phyloP scores from a whole-genome alignment of 306 rosid species.

The Trifolium fragiferum region DNA sequence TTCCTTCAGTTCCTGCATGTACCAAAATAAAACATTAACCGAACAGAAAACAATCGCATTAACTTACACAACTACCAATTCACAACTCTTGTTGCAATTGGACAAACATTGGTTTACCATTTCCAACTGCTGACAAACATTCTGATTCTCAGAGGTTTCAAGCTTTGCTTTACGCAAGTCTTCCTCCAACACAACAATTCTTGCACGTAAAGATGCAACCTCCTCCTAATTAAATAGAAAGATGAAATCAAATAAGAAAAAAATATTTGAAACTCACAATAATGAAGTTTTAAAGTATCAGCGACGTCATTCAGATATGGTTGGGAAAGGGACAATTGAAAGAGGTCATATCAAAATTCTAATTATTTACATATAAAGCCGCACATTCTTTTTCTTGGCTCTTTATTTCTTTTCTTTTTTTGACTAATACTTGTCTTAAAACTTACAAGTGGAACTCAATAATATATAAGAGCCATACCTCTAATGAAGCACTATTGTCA shows the following conservation, averaged over 20 bases:
- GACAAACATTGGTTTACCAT: constrained; percentile 57
- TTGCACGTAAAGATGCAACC: constrained; percentile 66
- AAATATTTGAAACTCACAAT: constrained; percentile 33
- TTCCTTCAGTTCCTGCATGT: constrained; percentile 83
- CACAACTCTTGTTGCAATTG: not conserved
- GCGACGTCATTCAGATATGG: not conserved
- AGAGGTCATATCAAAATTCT: constrained; percentile 29
- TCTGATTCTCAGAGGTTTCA: constrained; percentile 70
- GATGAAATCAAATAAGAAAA: constrained; percentile 29
- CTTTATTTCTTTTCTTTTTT: no score
- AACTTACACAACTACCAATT: not conserved
- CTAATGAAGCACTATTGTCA: constrained; percentile 61
- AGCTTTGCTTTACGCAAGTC: constrained; percentile 78
- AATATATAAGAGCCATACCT: constrained; percentile 50
- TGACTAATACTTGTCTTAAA: no score
- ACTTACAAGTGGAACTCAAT: constrained; percentile 16
- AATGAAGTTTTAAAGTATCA: constrained; percentile 12
- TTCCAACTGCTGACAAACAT: constrained; percentile 60
- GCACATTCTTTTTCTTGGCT: constrained; percentile 7
- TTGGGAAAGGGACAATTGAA: constrained; percentile 3
- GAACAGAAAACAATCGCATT: constrained; percentile 34
- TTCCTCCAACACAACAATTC: constrained; percentile 78
- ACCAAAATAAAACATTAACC: constrained; percentile 45
- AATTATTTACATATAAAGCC: constrained; percentile 28
- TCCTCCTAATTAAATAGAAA: constrained; percentile 70